phyloP scores from a whole-genome alignment of 805 yeast genomes.

The Yarrowia alimentaria region DNA sequence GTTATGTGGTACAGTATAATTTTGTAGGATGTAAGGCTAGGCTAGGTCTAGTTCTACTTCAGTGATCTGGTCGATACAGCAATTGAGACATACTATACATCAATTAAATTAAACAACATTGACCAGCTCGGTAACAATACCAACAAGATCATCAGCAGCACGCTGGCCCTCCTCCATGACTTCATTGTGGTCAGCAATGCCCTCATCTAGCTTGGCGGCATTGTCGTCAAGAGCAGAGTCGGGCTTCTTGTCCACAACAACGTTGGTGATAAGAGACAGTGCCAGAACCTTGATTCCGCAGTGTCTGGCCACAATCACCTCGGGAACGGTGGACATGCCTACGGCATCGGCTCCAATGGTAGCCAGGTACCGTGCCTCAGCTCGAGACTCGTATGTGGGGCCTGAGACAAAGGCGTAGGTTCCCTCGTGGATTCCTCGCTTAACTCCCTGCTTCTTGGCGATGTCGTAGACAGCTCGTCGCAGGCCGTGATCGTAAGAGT shows the following conservation, averaged over 20 bases:
- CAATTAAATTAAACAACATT: slow-evolving; percentile 11
- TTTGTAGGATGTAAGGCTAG: too few relatives aligned
- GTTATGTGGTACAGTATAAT: too few relatives aligned
- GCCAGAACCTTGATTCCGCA: slow-evolving; percentile 81
- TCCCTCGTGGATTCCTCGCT: slow-evolving; percentile 78
- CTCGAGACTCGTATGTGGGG: slow-evolving; percentile 90
- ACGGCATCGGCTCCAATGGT: slow-evolving; percentile 86
- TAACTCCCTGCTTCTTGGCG: slow-evolving; percentile 49
- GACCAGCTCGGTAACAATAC: slow-evolving; percentile 46
- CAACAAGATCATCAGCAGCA: slow-evolving; percentile 80
- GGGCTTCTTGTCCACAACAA: slow-evolving; percentile 60
- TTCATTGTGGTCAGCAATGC: slow-evolving; percentile 89
- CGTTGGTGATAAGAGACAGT: slow-evolving; percentile 80
- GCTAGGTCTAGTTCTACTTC: too few relatives aligned
- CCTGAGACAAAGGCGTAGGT: slow-evolving; percentile 83
- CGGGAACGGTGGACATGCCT: slow-evolving; percentile 98
- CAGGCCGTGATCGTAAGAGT: slow-evolving; percentile 78
- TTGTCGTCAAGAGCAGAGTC: slow-evolving; percentile 36
- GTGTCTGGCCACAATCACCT: slow-evolving; percentile 89
- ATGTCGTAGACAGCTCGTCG: slow-evolving; percentile 59
- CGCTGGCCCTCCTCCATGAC: slow-evolving; percentile 76
- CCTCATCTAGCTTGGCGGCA: slow-evolving; percentile 42
- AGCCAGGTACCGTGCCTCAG: slow-evolving; percentile 78
- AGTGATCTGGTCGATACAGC: too few relatives aligned
- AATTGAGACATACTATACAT: too few relatives aligned